These are phyloP conservation scores for Chlamydomonas sphaeroides DNA, from an alignment of 139 green algal species.

Conservation along the genomic window DNA sequence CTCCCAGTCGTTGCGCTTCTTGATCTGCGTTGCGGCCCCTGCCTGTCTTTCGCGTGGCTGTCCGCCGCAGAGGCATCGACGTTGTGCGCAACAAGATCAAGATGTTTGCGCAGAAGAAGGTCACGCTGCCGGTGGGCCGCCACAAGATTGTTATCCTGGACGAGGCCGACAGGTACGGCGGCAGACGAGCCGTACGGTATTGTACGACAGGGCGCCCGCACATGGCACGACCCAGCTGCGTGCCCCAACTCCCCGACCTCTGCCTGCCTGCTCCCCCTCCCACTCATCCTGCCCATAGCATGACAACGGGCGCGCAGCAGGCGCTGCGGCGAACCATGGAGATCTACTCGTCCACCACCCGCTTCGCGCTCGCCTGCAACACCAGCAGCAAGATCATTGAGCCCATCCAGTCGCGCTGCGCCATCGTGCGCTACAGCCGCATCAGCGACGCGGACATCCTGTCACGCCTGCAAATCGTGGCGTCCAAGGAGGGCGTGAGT, in stretches of 20 bases:
- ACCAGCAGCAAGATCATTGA: slow-evolving; percentile 97
- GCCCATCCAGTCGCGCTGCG: slow-evolving; percentile 98
- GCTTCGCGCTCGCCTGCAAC: slow-evolving; percentile 99
- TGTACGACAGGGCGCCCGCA: no score
- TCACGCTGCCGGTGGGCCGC: slow-evolving; percentile 90
- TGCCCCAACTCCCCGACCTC: no score
- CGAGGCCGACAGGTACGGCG: slow-evolving; percentile 91
- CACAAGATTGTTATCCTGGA: slow-evolving; percentile 99
- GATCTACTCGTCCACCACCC: slow-evolving; percentile 93
- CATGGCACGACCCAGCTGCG: no score
- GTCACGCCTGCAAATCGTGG: slow-evolving; percentile 83
- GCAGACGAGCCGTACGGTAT: no score
- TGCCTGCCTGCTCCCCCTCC: background rate
- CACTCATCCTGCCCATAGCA: slow-evolving; percentile 56
- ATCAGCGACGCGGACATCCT: slow-evolving; percentile 92
- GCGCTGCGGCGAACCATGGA: slow-evolving; percentile 99
- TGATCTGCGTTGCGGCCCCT: no score
- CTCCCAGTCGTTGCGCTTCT: no score
- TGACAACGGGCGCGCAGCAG: slow-evolving; percentile 96
- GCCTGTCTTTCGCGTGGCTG: background rate
- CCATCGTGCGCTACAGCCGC: slow-evolving; percentile 92
- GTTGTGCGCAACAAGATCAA: slow-evolving; percentile 99
- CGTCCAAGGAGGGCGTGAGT: slow-evolving; percentile 71
- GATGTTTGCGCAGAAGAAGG: slow-evolving; percentile 99
- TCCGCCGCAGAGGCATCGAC: slow-evolving; percentile 91